Base-by-base conservation (phyloP, 306 rosid genomes). In the Casuarina equisetifolia region DNA sequence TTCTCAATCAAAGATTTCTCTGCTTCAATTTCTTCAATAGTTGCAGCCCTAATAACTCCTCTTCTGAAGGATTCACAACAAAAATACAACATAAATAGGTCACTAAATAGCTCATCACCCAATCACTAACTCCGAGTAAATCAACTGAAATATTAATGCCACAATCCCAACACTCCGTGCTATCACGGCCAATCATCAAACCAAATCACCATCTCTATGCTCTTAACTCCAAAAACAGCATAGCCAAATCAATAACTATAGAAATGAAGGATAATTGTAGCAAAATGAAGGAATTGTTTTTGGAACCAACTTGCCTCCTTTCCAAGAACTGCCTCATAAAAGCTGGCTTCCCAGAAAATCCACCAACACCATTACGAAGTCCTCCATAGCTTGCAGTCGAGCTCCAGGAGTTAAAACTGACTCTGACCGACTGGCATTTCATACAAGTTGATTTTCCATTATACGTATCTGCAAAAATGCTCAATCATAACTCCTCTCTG, bases 21-120 rank as follows among this genome's bases (percentile, higher is more conserved):
- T 0, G 97, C 99, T 90, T 95, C 97, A 46, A 95, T 95, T 89
- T 95, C 99, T 79, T 92, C 99, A n/a, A 90, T 84, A 73, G 97
- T 92, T 42, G 99, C 97, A 15, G 97, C 92, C 70, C 86, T 89
- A 32, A 92, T 91, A 76, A 81, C 40, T 75, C 78, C 80, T 49
- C 64, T 84, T 86, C 91, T 93, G 76, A 17, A 68, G 4, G 49
- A 35, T 76, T 20, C n/a, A 32, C 42, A 68, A 69, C n/a, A 82
- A 0, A 38, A 9, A 59, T 39, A 72, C 15, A 10, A 5, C 3
- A 42, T 32, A 16, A 50, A 11, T 16, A 39, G 43, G 35, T 39
- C 25, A 20, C 49, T 42, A 62, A 62, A 62, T 25, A 62, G 9
- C 70, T 16, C 59, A 54, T 9, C 59, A 54, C n/a, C 59, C 32